Conservation (phyloP, 176 grass and related monocot species). For the Microstegium vimineum region DNA sequence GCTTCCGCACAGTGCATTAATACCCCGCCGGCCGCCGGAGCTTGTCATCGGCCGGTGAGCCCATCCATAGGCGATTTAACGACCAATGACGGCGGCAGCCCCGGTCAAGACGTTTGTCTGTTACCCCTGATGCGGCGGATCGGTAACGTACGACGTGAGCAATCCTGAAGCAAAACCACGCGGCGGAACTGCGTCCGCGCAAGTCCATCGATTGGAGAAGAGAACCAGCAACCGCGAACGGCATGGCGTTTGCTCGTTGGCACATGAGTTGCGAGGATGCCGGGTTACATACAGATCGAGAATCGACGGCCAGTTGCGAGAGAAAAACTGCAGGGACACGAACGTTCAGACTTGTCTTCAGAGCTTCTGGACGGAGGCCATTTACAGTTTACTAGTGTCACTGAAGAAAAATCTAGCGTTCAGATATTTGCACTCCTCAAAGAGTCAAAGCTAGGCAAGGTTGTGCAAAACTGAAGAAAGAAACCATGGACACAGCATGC, state of each 20-base stretch:
- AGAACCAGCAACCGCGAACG: background rate
- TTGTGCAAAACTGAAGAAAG: background rate
- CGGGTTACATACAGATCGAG: background rate
- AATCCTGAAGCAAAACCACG: background rate
- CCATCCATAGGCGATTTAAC: conserved; percentile 19
- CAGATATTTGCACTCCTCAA: background rate
- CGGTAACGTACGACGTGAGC: background rate
- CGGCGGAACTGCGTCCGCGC: background rate
- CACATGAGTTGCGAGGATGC: too few species aligned
- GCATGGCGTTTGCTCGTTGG: background rate
- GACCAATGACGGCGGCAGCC: conserved; percentile 17
- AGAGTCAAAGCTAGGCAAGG: too few species aligned
- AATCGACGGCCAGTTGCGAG: background rate
- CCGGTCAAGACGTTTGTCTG: background rate
- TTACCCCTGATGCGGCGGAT: background rate
- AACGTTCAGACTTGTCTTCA: background rate
- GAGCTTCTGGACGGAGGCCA: background rate
- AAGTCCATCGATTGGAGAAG: background rate
- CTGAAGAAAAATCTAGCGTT: background rate
- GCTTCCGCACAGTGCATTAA: background rate
- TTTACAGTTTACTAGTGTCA: background rate
- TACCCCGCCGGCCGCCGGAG: conserved; percentile 11
- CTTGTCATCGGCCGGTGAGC: conserved; percentile 38
- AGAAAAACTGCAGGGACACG: background rate
- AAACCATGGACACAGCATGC: background rate